Base-by-base conservation (phyloP, 805 yeast species). In the Candida sanyiensis region DNA sequence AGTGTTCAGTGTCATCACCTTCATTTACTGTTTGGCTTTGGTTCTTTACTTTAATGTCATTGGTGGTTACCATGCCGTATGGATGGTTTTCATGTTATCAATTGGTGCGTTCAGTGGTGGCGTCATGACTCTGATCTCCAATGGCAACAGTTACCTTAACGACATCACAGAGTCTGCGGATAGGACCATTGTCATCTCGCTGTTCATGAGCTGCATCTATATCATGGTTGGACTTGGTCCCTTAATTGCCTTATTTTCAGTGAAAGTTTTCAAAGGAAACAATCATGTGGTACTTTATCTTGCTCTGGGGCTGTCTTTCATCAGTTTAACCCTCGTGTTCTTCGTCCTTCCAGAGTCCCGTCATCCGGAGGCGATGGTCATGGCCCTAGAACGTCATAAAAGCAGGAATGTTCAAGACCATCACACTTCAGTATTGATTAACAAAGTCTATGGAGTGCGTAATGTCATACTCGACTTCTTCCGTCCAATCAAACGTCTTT, bases 151-250 rank as follows among this genome's bases (percentile, higher is more conserved):
- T 22, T 51, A 53, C 29, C 21, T 53, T 7, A 46, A 41, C 30
- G 56, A 53, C 38, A 39, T 53, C 11, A 44, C 45, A 7, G 6
- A n/a, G 2, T 35, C 44, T 5, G 36, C 42, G 9, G 47, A 48
- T 7, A 33, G 54, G 29, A 42, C 52, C 6, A 37, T 46, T 10
- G 26, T 47, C 3, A 45, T 53, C 11, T 47, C 49, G 5, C 23
- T 43, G 10, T 35, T 53, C 17, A 53, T 53, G 58, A 44, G 55
- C 13, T 43, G 46, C 9, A 37, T 53, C 16, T 53, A 53, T 27
- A 39, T 46, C 0, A 38, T 45, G 31, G 38, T 53, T 4, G 58
- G 56, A 0, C 5, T 45, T 15, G 58, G 58, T 6, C 56, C 58
- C 1, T 35, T 53, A 13, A 5, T 49, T 5, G 55, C 55, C 3